These are phyloP conservation scores for Lipomyces sp. DNA, from an alignment of 805 yeast genomes.

Conservation along the genomic window DNA sequence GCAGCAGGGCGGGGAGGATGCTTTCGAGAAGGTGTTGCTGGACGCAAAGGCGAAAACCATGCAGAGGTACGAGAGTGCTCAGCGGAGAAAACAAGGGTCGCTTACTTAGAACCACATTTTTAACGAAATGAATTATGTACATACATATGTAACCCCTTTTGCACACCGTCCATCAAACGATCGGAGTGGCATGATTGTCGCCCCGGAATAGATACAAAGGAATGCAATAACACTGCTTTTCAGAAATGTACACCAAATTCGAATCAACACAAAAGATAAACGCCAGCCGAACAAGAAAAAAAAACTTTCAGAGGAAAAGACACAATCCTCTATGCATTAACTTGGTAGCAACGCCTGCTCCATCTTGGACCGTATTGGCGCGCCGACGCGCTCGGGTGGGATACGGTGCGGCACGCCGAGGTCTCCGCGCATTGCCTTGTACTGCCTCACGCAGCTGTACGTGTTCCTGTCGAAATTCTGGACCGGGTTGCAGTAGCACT, in stretches of 20 bases:
- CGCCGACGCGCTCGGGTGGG: not conserved
- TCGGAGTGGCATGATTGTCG: too few relatives aligned
- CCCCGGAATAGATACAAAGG: too few relatives aligned
- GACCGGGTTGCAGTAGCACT: conserved; percentile 24
- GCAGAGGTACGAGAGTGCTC: not conserved
- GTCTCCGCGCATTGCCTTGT: conserved; percentile 15
- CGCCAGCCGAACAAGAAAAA: too few relatives aligned
- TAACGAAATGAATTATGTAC: not conserved
- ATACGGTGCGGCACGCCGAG: conserved; percentile 2
- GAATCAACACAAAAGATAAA: too few relatives aligned
- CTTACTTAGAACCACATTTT: not conserved
- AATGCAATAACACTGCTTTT: too few relatives aligned
- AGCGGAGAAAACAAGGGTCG: not conserved
- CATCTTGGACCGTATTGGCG: not conserved
- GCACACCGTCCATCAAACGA: too few relatives aligned
- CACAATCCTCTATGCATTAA: too few relatives aligned
- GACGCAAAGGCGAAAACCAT: conserved; percentile 9
- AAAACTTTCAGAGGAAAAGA: too few relatives aligned
- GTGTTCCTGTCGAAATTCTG: conserved; percentile 22
- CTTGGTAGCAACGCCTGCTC: too few relatives aligned
- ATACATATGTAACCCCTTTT: not conserved
- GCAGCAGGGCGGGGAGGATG: conserved; percentile 41
- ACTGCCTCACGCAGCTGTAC: conserved; percentile 18
- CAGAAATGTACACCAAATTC: too few relatives aligned
- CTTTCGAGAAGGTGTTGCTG: conserved; percentile 33